Percentiles rank a stretch among this genome's conserved stretches.
phyloP scores from a whole-genome alignment of 73 alveolate genomes.

The Tetrahymena thermophila region DNA sequence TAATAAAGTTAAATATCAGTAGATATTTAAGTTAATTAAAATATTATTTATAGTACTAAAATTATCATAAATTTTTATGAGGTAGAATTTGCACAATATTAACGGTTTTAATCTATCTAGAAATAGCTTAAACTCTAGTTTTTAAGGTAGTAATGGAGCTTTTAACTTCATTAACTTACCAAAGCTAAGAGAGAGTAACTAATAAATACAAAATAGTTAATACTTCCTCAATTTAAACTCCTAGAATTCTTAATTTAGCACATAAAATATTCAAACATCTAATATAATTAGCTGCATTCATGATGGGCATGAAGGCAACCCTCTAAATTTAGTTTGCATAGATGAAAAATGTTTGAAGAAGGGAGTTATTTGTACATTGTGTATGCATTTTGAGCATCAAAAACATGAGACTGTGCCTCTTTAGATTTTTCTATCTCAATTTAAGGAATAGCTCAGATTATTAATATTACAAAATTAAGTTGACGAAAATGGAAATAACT shows the following conservation, averaged over 20 bases:
- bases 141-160: background rate
- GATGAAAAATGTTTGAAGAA: background rate
- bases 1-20: background rate
- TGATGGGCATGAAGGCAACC: background rate
- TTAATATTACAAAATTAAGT: background rate
- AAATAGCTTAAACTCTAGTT: background rate
- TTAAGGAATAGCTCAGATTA: background rate
- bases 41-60: too few relatives aligned
- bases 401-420: background rate
- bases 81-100: background rate
- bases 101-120: background rate
- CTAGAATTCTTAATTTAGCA: background rate
- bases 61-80: background rate
- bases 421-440: background rate
- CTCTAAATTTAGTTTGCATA: background rate
- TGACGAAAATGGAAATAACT: background rate
- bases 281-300: background rate
- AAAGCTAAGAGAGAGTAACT: background rate
- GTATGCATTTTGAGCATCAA: background rate
- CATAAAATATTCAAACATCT: background rate
- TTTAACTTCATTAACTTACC: background rate
- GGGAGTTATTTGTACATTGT: background rate
- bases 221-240: background rate
- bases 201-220: background rate
- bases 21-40: too few relatives aligned